Evolutionary conservation across 441 rosid species (phyloP).

Genomic region (Hura crepitans): DNA sequence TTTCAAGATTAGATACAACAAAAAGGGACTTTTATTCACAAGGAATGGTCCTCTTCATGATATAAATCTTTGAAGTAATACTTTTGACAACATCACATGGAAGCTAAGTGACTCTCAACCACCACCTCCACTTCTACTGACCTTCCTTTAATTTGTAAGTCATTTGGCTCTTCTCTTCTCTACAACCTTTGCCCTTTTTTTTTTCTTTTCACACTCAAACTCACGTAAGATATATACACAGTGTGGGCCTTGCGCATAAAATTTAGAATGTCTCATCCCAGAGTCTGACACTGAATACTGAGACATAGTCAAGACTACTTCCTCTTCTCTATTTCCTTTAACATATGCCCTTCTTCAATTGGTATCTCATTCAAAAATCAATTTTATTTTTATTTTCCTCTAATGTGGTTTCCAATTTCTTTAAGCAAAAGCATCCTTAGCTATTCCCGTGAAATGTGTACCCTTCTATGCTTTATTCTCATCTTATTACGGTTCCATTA

Average conservation of each 20-base stretch:
- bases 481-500: neutral
- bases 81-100: constrained; percentile 42
- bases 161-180: neutral
- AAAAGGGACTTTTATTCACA: constrained; percentile 25
- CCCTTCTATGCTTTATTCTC: neutral
- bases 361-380: neutral
- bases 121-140: neutral
- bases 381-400: neutral
- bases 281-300: too few relatives aligned
- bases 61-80: constrained; percentile 12
- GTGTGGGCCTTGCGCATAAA: too few relatives aligned
- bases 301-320: too few relatives aligned
- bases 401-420: neutral
- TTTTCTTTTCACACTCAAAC: neutral
- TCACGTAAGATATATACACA: too few relatives aligned
- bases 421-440: constrained; percentile 8
- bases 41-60: constrained; percentile 23
- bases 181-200: neutral
- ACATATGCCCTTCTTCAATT: neutral
- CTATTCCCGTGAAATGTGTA: neutral
- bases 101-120: neutral
- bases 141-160: neutral
- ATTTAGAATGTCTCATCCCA: too few relatives aligned
- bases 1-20: constrained; percentile 21
- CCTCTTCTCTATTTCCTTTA: too few relatives aligned